Evolutionary conservation across 257 asterid genomes (phyloP).

Genomic region (Perilla frutescens): DNA sequence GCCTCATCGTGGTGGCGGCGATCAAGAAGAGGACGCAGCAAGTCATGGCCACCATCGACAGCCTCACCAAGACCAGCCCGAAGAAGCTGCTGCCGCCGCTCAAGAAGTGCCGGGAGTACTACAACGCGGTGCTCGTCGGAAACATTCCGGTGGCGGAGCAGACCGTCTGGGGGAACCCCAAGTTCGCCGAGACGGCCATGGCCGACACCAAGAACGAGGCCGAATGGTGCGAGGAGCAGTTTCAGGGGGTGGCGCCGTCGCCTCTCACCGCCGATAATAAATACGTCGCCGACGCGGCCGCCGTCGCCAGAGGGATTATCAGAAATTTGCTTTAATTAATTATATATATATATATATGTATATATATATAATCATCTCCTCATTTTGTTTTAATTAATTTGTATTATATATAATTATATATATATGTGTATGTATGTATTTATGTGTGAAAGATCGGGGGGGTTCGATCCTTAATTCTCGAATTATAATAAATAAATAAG

Average conservation of each 20-base stretch:
- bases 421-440: too few relatives aligned
- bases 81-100: slow-evolving; percentile 25
- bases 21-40: slow-evolving; percentile 39
- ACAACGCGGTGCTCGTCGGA: slow-evolving; percentile 40
- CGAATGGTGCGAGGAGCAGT: slow-evolving; percentile 44
- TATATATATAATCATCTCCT: too few relatives aligned
- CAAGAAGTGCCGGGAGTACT: slow-evolving; percentile 36
- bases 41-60: slow-evolving; percentile 24
- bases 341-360: too few relatives aligned
- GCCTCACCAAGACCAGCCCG: slow-evolving; percentile 22
- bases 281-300: slow-evolving; percentile 44
- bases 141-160: slow-evolving; percentile 54
- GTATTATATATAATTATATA: too few relatives aligned
- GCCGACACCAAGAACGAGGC: slow-evolving; percentile 61
- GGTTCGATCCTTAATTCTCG: too few relatives aligned
- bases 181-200: slow-evolving; percentile 66
- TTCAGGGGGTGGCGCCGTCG: slow-evolving; percentile 29
- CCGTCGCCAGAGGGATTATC: slow-evolving; percentile 51
- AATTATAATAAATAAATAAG: too few relatives aligned
- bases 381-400: too few relatives aligned
- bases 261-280: slow-evolving; percentile 42
- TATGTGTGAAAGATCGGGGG: too few relatives aligned
- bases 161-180: slow-evolving; percentile 51
- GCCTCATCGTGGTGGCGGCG: slow-evolving; percentile 48
- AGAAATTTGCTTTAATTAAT: slow-evolving; percentile 49